phyloP scores from a whole-genome alignment of 106 monocot genomes.

The Amphibolis antarctica region DNA sequence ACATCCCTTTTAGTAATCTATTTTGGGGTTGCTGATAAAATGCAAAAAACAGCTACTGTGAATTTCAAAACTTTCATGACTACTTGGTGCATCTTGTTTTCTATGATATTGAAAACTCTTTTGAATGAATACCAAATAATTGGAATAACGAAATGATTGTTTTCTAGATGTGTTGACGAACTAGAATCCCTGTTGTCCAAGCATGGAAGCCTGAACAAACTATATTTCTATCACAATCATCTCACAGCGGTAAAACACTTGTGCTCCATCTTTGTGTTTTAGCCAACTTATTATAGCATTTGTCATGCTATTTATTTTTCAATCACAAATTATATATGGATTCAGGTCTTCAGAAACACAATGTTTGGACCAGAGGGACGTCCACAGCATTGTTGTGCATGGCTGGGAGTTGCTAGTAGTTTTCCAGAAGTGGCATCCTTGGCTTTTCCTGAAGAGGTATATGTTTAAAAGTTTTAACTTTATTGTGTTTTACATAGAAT shows the following conservation, averaged over 20 bases:
- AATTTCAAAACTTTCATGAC: too few species aligned
- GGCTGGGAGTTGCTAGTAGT: conserved; percentile 95
- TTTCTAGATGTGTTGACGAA: conserved; percentile 89
- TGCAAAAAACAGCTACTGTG: too few species aligned
- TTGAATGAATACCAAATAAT: too few species aligned
- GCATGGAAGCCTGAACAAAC: conserved; percentile 90
- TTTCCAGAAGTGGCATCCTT: conserved; percentile 87
- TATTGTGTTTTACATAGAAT: background rate
- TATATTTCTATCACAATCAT: conserved; percentile 91
- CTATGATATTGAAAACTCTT: too few species aligned
- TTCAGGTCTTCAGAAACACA: conserved; percentile 94
- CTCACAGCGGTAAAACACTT: conserved; percentile 64
- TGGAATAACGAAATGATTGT: background rate
- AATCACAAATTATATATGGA: background rate
- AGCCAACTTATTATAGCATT: too few species aligned
- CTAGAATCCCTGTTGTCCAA: conserved; percentile 67
- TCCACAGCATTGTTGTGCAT: conserved; percentile 94
- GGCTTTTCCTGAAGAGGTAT: conserved; percentile 82
- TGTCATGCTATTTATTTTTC: background rate
- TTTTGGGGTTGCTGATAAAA: too few species aligned
- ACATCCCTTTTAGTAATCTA: too few species aligned
- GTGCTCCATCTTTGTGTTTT: background rate
- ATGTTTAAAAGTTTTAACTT: background rate
- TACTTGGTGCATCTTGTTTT: too few species aligned
- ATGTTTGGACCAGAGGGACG: conserved; percentile 99